A percentile compares a stretch with the other conserved stretches of the same genome.
phyloP scores from a whole-genome alignment of 176 grass and related monocot species.

The Tillandsia fasciculata region DNA sequence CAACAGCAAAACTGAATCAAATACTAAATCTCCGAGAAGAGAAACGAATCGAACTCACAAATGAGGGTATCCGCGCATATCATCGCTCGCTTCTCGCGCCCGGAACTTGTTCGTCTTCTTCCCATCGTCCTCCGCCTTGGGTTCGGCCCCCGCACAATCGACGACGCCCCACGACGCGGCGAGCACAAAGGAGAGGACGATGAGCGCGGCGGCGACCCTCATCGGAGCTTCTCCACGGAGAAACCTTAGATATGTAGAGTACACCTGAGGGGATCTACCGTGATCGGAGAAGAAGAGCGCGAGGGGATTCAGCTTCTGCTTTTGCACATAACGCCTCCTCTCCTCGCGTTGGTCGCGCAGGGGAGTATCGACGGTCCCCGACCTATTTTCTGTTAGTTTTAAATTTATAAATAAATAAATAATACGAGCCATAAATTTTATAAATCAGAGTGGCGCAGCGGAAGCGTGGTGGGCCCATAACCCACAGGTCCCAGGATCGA shows the following conservation, averaged over 20 bases:
- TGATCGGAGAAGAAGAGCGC: too few relatives aligned
- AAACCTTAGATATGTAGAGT: not conserved
- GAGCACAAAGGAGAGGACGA: conserved; percentile 22
- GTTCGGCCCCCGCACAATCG: not conserved
- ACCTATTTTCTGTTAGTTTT: too few relatives aligned
- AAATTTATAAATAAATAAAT: too few relatives aligned
- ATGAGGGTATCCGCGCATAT: conserved; percentile 62
- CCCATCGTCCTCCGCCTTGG: conserved; percentile 11
- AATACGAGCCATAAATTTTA: rapidly evolving
- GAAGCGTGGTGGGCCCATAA: conserved; percentile 98
- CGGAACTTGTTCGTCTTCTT: conserved; percentile 82
- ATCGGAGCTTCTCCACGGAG: conserved; percentile 11
- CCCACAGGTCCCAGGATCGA: conserved; percentile 87
- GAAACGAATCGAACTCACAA: conserved; percentile 27
- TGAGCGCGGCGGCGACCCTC: conserved; percentile 23
- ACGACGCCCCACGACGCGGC: conserved; percentile 11
- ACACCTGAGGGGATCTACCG: too few relatives aligned
- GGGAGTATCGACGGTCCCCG: too few relatives aligned
- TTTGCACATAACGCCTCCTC: too few relatives aligned
- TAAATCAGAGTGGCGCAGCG: conserved; percentile 84
- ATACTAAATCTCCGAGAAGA: not conserved
- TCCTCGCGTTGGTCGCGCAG: too few relatives aligned
- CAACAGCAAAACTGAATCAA: conserved; percentile 8
- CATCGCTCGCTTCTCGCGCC: conserved; percentile 81
- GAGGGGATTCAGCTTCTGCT: too few relatives aligned